These are phyloP conservation scores for Pythium myriotylum DNA, from an alignment of 352 stramenopile genomes.

Conservation along the genomic window DNA sequence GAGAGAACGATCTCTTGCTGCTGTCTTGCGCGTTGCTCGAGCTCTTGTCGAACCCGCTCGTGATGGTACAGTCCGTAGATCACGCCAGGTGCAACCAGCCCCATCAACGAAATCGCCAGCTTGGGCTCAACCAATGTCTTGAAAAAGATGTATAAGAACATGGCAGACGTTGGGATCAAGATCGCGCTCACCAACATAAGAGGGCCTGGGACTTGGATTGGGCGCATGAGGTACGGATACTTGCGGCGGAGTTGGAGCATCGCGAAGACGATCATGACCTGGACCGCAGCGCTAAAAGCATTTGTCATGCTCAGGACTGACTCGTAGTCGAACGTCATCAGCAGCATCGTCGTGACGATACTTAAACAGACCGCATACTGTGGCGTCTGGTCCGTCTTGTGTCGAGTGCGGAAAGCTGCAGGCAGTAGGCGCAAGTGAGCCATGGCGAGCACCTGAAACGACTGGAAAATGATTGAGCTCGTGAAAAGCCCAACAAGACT, in stretches of 20 bases:
- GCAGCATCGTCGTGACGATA: conserved; percentile 11
- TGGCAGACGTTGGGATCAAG: conserved; percentile 1
- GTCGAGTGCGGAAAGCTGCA: conserved; percentile 58
- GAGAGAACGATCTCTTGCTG: neutral
- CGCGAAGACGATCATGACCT: conserved; percentile 79
- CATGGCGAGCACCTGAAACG: conserved; percentile 64
- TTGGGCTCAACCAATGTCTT: conserved; percentile 11
- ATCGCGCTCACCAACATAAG: conserved; percentile 4
- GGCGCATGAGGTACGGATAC: conserved; percentile 41
- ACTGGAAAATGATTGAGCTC: conserved; percentile 83
- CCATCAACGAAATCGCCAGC: conserved; percentile 5
- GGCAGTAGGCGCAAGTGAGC: conserved; percentile 70
- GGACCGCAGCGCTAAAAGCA: conserved; percentile 69
- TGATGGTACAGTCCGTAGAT: conserved; percentile 1
- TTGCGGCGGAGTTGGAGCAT: conserved; percentile 79
- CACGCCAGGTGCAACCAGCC: conserved; percentile 7
- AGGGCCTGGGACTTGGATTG: conserved; percentile 26
- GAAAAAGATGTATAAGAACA: conserved; percentile 23
- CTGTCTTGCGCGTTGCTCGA: neutral
- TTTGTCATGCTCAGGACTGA: conserved; percentile 72
- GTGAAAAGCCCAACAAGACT: conserved; percentile 80
- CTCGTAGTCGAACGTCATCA: conserved; percentile 42
- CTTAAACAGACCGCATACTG: conserved; percentile 19
- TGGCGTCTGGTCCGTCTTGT: conserved; percentile 18
- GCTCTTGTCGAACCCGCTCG: neutral